Conservation (phyloP, 164 flowering plant genomes). For the Vitis rotundifolia region DNA sequence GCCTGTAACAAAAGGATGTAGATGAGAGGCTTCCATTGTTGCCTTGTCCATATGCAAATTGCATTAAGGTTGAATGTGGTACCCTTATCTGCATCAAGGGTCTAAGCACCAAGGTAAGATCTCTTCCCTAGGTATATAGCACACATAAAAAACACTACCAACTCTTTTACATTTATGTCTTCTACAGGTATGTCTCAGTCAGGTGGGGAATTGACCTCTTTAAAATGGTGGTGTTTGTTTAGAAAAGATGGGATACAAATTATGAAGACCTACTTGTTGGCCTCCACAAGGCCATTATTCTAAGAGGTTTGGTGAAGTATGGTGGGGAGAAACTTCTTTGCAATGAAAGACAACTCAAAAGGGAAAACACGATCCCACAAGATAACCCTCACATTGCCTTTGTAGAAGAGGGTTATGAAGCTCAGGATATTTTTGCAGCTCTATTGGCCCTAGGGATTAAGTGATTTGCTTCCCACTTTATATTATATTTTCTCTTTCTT, state of each 20-base stretch:
- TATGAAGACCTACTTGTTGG: constrained; percentile 65
- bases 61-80: constrained; percentile 62
- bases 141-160: not conserved
- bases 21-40: constrained; percentile 83
- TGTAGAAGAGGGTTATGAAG: constrained; percentile 32
- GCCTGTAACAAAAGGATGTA: constrained; percentile 62
- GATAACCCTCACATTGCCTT: constrained; percentile 42
- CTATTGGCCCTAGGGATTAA: constrained; percentile 38
- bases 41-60: constrained; percentile 50
- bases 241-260: constrained; percentile 77
- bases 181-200: constrained; percentile 66
- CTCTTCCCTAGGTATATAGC: not conserved
- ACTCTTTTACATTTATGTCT: not conserved
- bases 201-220: constrained; percentile 75
- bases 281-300: constrained; percentile 60
- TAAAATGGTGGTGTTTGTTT: constrained; percentile 59
- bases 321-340: constrained; percentile 58
- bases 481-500: not conserved
- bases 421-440: constrained; percentile 42
- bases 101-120: constrained; percentile 66
- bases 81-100: constrained; percentile 77
- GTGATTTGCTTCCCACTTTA: constrained; percentile 3
- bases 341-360: constrained; percentile 39
- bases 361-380: constrained; percentile 54
- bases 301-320: constrained; percentile 49